These are phyloP conservation scores for Plasmodium knowlesi DNA, from an alignment of 169 alveolate genomes.

Conservation along the genomic window DNA sequence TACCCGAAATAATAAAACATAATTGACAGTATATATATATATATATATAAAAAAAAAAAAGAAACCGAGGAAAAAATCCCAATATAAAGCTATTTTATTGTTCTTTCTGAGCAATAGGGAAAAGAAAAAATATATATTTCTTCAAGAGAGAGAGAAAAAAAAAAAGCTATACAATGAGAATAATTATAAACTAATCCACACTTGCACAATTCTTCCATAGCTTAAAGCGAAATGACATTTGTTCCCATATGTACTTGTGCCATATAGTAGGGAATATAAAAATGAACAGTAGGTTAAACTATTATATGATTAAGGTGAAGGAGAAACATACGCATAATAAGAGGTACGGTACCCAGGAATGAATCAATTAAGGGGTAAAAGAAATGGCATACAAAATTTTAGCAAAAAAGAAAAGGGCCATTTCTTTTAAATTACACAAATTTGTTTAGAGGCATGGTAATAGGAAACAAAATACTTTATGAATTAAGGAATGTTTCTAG, in stretches of 20 bases:
- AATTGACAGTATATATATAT: too few relatives aligned
- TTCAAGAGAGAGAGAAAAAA: neutral
- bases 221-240: neutral
- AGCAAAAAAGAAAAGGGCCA: neutral
- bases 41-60: too few relatives aligned
- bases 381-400: neutral
- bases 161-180: neutral
- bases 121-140: neutral
- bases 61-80: neutral
- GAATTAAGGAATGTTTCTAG: neutral
- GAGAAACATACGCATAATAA: neutral
- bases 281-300: neutral
- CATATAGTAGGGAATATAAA: neutral
- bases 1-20: neutral
- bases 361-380: neutral
- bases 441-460: neutral
- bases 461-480: neutral
- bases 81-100: neutral
- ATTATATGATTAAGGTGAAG: neutral
- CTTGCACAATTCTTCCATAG: neutral
- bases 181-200: neutral
- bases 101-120: neutral
- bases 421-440: neutral
- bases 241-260: neutral
- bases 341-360: constrained; percentile 10